These are phyloP conservation scores for Suillus hirtellus DNA, from an alignment of 768 basidiomycete genomes.

Conservation along the genomic window DNA sequence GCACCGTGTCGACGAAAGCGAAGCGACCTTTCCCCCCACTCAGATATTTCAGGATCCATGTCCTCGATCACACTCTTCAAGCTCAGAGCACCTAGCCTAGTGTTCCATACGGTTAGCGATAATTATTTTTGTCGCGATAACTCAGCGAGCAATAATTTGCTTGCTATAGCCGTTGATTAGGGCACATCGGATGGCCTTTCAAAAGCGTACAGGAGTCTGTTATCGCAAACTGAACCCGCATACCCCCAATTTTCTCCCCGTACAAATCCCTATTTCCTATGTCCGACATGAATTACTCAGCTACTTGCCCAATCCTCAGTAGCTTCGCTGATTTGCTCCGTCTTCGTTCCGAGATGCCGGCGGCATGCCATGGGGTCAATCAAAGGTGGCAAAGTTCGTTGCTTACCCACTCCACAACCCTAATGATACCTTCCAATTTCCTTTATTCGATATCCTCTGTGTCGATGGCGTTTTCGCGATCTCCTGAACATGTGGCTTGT, in stretches of 20 bases:
- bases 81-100: constrained; percentile 3
- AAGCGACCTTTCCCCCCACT: constrained; percentile 10
- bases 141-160: constrained; percentile 8
- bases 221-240: not conserved
- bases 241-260: not conserved
- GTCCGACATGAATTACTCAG: constrained; percentile 2
- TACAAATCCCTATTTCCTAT: constrained; percentile 3
- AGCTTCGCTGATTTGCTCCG: not conserved
- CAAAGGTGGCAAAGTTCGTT: constrained; percentile 9
- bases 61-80: constrained; percentile 16
- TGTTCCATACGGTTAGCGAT: constrained; percentile 12
- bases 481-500: constrained; percentile 5
- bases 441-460: constrained; percentile 2
- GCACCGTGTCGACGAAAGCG: constrained; percentile 31
- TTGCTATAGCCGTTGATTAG: constrained; percentile 4
- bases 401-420: constrained; percentile 15
- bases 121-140: constrained; percentile 27
- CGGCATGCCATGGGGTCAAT: constrained; percentile 9
- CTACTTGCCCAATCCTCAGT: not conserved
- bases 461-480: constrained; percentile 6
- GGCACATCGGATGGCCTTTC: constrained; percentile 13
- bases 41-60: constrained; percentile 30
- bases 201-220: not conserved
- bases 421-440: constrained; percentile 4
- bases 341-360: constrained; percentile 19